Conservation (phyloP, 331 rosid genomes). For the Dryas integrifolia region DNA sequence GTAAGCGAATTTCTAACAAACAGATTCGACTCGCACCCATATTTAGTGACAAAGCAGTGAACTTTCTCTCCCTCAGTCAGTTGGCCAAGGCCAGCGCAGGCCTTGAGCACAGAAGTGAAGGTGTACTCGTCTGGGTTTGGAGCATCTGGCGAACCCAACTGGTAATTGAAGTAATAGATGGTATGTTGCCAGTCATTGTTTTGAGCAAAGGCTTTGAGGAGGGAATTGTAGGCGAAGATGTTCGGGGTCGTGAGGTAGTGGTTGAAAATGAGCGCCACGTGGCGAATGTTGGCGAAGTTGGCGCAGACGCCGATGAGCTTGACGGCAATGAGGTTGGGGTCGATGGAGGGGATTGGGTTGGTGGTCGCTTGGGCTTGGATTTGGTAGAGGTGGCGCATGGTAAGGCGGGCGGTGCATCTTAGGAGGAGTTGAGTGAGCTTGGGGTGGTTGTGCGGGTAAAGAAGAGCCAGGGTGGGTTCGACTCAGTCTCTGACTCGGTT, state of each 20-base stretch:
- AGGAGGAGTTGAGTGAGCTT: slow-evolving; percentile 38
- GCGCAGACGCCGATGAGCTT: slow-evolving; percentile 45
- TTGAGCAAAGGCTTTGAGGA: slow-evolving; percentile 49
- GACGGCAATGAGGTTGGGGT: slow-evolving; percentile 44
- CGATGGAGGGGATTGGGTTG: slow-evolving; percentile 41
- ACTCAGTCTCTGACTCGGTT: slow-evolving; percentile 10
- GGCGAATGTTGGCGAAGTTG: slow-evolving; percentile 26
- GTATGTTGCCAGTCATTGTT: slow-evolving; percentile 41
- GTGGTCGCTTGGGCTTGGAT: slow-evolving; percentile 37
- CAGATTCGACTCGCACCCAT: slow-evolving; percentile 43
- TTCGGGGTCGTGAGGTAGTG: slow-evolving; percentile 38
- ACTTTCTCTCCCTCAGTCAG: slow-evolving; percentile 37
- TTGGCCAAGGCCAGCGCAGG: slow-evolving; percentile 44
- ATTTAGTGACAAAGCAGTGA: slow-evolving; percentile 38
- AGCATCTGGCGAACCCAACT: slow-evolving; percentile 26
- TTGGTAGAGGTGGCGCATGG: slow-evolving; percentile 43
- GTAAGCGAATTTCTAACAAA: slow-evolving; percentile 49
- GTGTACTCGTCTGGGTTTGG: slow-evolving; percentile 46
- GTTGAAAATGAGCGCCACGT: slow-evolving; percentile 29
- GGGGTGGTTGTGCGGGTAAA: slow-evolving; percentile 34
- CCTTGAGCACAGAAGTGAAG: slow-evolving; percentile 50
- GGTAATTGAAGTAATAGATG: slow-evolving; percentile 30
- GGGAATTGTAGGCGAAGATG: slow-evolving; percentile 37
- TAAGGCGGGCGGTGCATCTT: slow-evolving; percentile 32
- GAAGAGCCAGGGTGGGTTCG: slow-evolving; percentile 33